Evolutionary conservation across 169 alveolate species (phyloP), one percentile per base, ranked within the genome.

Genomic region (Plasmodium malariae): DNA sequence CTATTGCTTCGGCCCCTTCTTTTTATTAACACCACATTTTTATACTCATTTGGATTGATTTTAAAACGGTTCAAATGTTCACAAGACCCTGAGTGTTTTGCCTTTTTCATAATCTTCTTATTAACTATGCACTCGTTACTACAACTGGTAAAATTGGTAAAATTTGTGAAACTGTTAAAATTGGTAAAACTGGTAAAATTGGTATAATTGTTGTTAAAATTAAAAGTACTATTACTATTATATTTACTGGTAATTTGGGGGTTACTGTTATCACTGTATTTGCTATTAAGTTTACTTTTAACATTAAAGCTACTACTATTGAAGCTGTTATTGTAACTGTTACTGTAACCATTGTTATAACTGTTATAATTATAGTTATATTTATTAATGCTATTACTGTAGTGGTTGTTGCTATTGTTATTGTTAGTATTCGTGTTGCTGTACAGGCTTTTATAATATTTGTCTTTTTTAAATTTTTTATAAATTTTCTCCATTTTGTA

Each of bases 401-500:
- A 28, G 19, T 28, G 19, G 14, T 59, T 19, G 28, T 59, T 59
- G 28, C 0, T 28, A 51, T 67, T 40, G 14, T 37, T 19, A 28
- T 69, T 26, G 30, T 43, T 28, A 26, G 9, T 17, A 59, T 30
- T 48, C 5, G 9, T 57, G 43, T 71, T 43, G 40, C 36, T 21
- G 62, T 83, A 69, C 76, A 69, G n/a, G 60, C 32, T 83, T 71
- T 83, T 83, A 32, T 83, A 83, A 54, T 51, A 69, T 30, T 83
- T 83, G 19, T 83, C 91, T 59, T 83, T 83, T 72, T 83, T 83
- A 17, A 83, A 68, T 60, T 69, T 65, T 83, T 68, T 83, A 63
- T 83, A 83, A 51, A 83, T 83, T n/a, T 83, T 83, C 30, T 83
- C 91, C 28, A 90, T 90, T 62, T 95, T 95, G 68, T 92, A 91